Conservation (phyloP, 2,329 filamentous ascomycete species). For the Cordyceps tenuipes region DNA sequence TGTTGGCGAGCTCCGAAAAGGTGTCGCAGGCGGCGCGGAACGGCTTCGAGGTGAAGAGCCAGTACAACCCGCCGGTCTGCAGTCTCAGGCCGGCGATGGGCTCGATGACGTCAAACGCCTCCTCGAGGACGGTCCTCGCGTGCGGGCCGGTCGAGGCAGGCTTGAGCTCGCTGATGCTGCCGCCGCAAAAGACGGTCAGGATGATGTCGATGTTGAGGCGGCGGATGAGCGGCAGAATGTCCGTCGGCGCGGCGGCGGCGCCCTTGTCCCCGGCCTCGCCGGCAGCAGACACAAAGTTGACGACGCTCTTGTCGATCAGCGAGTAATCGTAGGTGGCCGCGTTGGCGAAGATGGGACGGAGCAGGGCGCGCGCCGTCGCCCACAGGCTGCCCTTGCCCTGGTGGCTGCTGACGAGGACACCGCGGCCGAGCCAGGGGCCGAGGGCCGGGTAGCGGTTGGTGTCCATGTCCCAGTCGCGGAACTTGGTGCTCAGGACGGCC, state of each 20-base stretch:
- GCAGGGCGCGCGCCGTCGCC: background rate
- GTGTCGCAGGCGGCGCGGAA: background rate
- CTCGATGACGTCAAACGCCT: background rate
- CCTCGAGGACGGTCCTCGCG: background rate
- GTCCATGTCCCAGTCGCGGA: conserved; percentile 5
- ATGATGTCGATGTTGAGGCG: conserved; percentile 1
- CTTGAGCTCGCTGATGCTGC: background rate
- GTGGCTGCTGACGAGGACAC: conserved; percentile 4
- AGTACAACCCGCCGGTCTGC: background rate
- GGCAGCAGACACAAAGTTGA: background rate
- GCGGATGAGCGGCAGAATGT: conserved; percentile 1
- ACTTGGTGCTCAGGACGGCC: background rate
- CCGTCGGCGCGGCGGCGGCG: background rate
- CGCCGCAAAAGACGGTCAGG: background rate
- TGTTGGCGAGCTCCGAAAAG: background rate
- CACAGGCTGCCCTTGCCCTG: conserved; percentile 1
- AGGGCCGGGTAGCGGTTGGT: conserved; percentile 4
- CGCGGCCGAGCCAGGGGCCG: conserved; percentile 3
- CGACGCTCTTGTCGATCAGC: background rate
- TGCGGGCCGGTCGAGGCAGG: background rate
- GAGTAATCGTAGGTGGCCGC: background rate
- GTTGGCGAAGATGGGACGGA: background rate
- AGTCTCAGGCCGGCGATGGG: background rate
- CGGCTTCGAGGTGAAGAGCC: background rate
- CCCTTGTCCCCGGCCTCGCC: background rate